phyloP scores from a whole-genome alignment of 495 filamentous ascomycete genomes.

The Amphirosellinia nigrospora region DNA sequence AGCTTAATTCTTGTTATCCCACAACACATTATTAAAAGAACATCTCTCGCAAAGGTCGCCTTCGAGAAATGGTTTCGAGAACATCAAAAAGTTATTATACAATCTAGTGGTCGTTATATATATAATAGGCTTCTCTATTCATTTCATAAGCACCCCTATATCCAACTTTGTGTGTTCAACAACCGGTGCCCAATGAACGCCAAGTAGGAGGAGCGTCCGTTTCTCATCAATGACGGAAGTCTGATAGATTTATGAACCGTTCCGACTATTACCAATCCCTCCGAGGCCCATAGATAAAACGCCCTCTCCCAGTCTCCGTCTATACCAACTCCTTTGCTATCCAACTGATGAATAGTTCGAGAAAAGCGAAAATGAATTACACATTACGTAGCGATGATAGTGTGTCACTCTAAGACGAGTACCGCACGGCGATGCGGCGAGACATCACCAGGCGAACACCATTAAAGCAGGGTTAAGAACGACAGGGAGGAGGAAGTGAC shows the following conservation, averaged over 20 bases:
- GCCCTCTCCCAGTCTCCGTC: constrained; percentile 8
- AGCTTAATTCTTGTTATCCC: not conserved
- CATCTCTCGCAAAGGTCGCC: not conserved
- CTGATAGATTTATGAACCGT: not conserved
- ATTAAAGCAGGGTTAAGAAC: constrained; percentile 69
- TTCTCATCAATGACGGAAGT: not conserved
- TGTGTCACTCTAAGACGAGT: not conserved
- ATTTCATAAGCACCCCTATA: constrained; percentile 3
- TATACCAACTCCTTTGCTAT: constrained; percentile 20
- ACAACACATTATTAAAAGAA: not conserved
- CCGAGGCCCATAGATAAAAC: not conserved
- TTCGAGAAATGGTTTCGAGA: not conserved
- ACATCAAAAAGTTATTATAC: not conserved
- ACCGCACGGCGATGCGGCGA: not conserved
- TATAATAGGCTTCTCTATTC: not conserved
- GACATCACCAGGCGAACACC: constrained; percentile 65
- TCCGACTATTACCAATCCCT: not conserved
- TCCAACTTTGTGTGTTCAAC: not conserved
- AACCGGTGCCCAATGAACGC: not conserved
- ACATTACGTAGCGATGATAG: constrained; percentile 1
- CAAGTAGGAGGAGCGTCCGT: not conserved
- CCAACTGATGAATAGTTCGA: constrained; percentile 9
- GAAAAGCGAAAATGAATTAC: constrained; percentile 10
- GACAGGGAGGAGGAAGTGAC: constrained; percentile 66
- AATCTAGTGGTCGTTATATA: constrained; percentile 16